Percentiles rank a stretch among this genome's conserved stretches.
These are phyloP conservation scores for Penicillium sp. DNA, from an alignment of 2,329 filamentous ascomycete genomes.

Conservation along the genomic window DNA sequence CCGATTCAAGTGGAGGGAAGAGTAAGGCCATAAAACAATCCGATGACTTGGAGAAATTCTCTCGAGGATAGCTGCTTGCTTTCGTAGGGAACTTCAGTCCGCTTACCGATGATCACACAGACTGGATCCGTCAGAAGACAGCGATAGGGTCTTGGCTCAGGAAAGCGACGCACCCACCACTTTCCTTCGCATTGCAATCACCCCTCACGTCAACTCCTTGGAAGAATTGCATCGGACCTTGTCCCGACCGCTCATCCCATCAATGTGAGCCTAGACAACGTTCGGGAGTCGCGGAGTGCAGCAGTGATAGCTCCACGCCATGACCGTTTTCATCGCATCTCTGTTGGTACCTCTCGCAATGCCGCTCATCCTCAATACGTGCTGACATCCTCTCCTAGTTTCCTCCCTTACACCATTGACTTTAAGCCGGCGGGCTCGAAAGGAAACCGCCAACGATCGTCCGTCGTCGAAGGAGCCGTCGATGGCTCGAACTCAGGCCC, in stretches of 20 bases:
- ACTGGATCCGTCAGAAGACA: too few relatives aligned
- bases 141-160: too few relatives aligned
- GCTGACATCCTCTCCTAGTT: slow-evolving; percentile 16
- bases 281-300: background rate
- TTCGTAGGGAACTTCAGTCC: too few relatives aligned
- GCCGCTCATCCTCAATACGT: background rate
- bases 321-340: slow-evolving; percentile 34
- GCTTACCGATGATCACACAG: too few relatives aligned
- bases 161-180: too few relatives aligned
- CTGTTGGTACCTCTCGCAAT: slow-evolving; percentile 21
- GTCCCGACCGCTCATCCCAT: too few relatives aligned
- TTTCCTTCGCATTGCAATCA: background rate
- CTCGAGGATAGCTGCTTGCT: too few relatives aligned
- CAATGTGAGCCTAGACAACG: too few relatives aligned
- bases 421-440: slow-evolving; percentile 25
- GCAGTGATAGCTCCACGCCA: slow-evolving; percentile 9
- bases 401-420: slow-evolving; percentile 35
- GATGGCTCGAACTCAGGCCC: slow-evolving; percentile 17
- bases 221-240: background rate
- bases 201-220: background rate
- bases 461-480: slow-evolving; percentile 17
- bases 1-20: too few relatives aligned
- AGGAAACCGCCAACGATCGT: slow-evolving; percentile 19
- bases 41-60: too few relatives aligned
- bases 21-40: too few relatives aligned